Base-by-base conservation (phyloP, 176 grass and related monocot genomes). In the Hordeum marinum region DNA sequence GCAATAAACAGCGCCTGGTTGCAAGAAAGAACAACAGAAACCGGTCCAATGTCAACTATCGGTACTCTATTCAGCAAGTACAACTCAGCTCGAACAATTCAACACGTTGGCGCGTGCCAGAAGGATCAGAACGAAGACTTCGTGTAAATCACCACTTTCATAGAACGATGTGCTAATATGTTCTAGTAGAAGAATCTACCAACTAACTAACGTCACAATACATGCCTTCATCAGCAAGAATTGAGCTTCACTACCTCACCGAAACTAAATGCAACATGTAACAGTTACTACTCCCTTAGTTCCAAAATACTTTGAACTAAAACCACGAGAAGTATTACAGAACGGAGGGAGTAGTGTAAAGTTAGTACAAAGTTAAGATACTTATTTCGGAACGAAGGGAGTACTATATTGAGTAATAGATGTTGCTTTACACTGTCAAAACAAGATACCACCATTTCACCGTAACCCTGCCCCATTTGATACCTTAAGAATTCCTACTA, bases 61-160 rank as follows among this genome's bases (percentile, higher is more conserved):
- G 9, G 9, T 25, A 17, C 4, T 46, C 10, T 31, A 18, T 62
- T 59, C 37, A n/a, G 15, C 0, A 52, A 34, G 10, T 9, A 34
- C 81, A 83, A 21, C 20, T 63, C 70, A 48, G 55, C 57, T 63
- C 26, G 69, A 83, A 83, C 37, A n/a, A 24, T 76, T 90, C 48
- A 83, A 79, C 10, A 72, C 41, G 11, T 26, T 20, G 13, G 21
- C 35, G n/a, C 57, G 11, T 64, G 25, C 14, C 63, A 11, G 5
- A 79, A 43, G 77, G 75, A 60, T 59, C n/a, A 14, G 11, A n/a
- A 8, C 74, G 18, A 77, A 58, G 74, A 57, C 50, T 36, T 68
- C 1, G 17, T 6, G 34, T 32, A 80, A 65, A 32, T 48, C 4
- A 29, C 17, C 17, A 7, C 5, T 65, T 65, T 32, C 15, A 63